Base-by-base conservation (phyloP, 2,329 filamentous ascomycete species). In the Catunica adiposa region DNA sequence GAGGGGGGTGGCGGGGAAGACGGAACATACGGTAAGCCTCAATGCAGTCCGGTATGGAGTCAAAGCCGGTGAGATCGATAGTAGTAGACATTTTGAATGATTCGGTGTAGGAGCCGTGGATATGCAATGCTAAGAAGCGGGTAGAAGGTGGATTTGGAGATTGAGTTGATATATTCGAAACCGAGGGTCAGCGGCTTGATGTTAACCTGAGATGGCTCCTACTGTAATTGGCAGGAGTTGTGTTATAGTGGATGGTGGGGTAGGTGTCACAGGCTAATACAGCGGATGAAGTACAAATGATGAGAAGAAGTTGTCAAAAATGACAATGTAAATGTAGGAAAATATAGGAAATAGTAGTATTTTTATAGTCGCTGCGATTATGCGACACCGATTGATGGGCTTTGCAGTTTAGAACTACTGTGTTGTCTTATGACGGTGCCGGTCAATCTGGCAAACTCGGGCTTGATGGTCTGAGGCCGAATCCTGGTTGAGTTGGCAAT, bases 21-120 rank as follows among this genome's bases (percentile, higher is more conserved):
- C 17, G 29, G 25, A 20, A 68, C 78, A 59, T 72, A 83, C 80
- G 75, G 69, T 83, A 83, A 56, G 80, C 78, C 63, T 76, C 70
- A 62, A 83, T 76, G 58, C 77, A 72, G 62, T 82, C 79, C 55
- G 80, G 77, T 69, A 84, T 83, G 56, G 74, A 75, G 70, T 83
- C 76, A 68, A 83, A 83, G 65, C 76, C 70, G 61, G 71, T 71
- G 62, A 68, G 61, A 56, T 73, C 70, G 62, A 80, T 75, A 61
- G 51, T 65, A 55, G 72, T 69, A 57, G 76, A 71, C 77, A 80
- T 80, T 57, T 57, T 65, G 59, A 59, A 23, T 14, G 15, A 25
- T 38, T 17, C 44, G 26, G 37, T 22, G 22, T 40, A 37, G 17
- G 26, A 7, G 20, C 8, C 44, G 9, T 38, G 47, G 37, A 26